Evolutionary conservation across 2,329 filamentous ascomycete genomes (phyloP).

Genomic region (Fusarium sp.): DNA sequence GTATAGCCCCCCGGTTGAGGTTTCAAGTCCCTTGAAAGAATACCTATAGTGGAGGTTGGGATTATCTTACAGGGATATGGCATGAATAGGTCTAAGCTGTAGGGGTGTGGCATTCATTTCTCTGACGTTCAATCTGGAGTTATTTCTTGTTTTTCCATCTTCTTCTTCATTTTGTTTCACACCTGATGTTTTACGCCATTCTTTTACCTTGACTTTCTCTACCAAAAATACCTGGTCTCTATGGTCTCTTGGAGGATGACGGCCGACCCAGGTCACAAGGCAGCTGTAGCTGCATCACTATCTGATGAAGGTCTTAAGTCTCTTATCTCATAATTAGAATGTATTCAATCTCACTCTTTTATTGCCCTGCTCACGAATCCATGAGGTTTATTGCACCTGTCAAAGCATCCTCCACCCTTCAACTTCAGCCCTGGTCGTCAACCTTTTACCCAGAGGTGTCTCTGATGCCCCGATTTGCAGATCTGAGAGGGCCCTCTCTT

Average conservation of each 20-base stretch:
- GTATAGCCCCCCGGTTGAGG: background rate
- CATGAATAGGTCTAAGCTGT: background rate
- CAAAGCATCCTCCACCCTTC: too few species aligned
- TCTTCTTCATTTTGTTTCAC: background rate
- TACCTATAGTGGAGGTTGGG: background rate
- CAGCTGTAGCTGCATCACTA: background rate
- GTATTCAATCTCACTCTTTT: background rate
- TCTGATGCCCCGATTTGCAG: too few species aligned
- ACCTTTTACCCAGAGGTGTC: too few species aligned
- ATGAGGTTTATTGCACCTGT: background rate
- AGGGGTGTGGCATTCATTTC: background rate
- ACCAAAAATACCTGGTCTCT: background rate
- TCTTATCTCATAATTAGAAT: background rate
- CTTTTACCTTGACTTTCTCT: background rate
- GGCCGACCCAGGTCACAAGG: background rate
- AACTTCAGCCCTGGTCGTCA: too few species aligned
- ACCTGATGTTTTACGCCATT: background rate
- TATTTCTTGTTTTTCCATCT: background rate
- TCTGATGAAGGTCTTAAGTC: background rate
- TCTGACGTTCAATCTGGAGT: background rate
- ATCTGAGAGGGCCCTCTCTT: too few species aligned
- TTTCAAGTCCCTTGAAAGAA: background rate
- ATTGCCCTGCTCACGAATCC: background rate
- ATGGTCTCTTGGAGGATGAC: background rate
- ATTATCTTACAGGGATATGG: background rate